These are phyloP conservation scores for Aspergillus sp. DNA, from an alignment of 2,329 filamentous ascomycete genomes.

Conservation along the genomic window DNA sequence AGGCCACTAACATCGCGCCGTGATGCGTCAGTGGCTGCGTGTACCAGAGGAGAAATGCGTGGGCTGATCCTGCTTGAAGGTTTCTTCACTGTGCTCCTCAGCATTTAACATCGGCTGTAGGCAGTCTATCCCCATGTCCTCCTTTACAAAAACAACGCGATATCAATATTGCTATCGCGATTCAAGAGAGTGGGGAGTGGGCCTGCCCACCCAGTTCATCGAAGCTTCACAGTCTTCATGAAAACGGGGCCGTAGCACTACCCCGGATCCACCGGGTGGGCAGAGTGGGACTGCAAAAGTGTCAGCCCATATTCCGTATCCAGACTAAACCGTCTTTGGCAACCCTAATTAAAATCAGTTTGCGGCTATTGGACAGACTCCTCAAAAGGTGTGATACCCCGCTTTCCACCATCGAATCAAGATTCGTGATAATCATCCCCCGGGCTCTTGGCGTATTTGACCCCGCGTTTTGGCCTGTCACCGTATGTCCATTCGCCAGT, in stretches of 20 bases:
- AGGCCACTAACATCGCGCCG: constrained; percentile 7
- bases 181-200: neutral
- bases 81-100: neutral
- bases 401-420: neutral
- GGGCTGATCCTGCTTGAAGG: neutral
- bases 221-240: neutral
- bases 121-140: too few relatives aligned
- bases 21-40: constrained; percentile 9
- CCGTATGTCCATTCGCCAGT: neutral
- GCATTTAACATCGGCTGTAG: neutral
- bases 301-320: neutral
- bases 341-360: neutral
- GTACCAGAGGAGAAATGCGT: neutral
- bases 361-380: neutral
- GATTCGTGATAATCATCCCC: neutral
- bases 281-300: neutral
- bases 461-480: neutral
- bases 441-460: neutral
- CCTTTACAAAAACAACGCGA: too few relatives aligned
- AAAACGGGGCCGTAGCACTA: constrained; percentile 3
- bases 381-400: neutral
- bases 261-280: constrained; percentile 11
- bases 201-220: neutral
- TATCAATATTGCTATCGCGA: neutral
- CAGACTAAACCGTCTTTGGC: neutral